Evolutionary conservation across 805 yeast genomes (phyloP).

Genomic region (Pichia sporocuriosa): DNA sequence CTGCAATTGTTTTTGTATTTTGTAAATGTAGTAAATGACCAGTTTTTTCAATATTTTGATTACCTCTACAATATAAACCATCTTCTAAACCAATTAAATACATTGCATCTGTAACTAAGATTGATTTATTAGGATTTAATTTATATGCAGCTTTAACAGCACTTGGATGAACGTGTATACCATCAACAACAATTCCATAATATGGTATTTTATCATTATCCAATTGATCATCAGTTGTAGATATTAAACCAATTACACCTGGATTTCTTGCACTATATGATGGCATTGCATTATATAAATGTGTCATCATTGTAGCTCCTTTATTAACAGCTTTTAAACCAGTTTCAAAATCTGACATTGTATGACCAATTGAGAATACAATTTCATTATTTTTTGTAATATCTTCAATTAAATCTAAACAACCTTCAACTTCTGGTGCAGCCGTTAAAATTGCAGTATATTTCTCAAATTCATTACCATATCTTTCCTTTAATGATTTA

Average conservation of each 20-base stretch:
- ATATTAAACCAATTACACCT: constrained; percentile 47
- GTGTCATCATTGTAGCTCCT: constrained; percentile 59
- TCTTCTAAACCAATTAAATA: constrained; percentile 49
- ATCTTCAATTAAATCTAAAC: constrained; percentile 34
- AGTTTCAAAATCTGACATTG: constrained; percentile 31
- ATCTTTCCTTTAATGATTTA: constrained; percentile 4
- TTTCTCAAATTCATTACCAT: constrained; percentile 11
- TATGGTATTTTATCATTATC: constrained; percentile 33
- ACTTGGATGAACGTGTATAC: constrained; percentile 53
- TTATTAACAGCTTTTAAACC: constrained; percentile 36
- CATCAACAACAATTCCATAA: constrained; percentile 52
- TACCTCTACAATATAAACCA: constrained; percentile 48
- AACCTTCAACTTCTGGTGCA: constrained; percentile 45
- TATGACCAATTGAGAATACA: constrained; percentile 43
- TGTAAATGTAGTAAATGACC: constrained; percentile 42
- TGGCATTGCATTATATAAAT: constrained; percentile 58
- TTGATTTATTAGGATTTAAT: constrained; percentile 45
- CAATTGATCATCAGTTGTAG: constrained; percentile 13
- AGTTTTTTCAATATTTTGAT: constrained; percentile 40
- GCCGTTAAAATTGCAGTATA: constrained; percentile 36
- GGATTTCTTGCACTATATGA: constrained; percentile 51
- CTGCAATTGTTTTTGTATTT: constrained; percentile 54
- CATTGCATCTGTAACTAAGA: constrained; percentile 56
- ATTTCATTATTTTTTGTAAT: constrained; percentile 27
- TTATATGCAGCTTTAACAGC: constrained; percentile 44